phyloP scores from a whole-genome alignment of 768 basidiomycete genomes.

The Podaxis sp. region DNA sequence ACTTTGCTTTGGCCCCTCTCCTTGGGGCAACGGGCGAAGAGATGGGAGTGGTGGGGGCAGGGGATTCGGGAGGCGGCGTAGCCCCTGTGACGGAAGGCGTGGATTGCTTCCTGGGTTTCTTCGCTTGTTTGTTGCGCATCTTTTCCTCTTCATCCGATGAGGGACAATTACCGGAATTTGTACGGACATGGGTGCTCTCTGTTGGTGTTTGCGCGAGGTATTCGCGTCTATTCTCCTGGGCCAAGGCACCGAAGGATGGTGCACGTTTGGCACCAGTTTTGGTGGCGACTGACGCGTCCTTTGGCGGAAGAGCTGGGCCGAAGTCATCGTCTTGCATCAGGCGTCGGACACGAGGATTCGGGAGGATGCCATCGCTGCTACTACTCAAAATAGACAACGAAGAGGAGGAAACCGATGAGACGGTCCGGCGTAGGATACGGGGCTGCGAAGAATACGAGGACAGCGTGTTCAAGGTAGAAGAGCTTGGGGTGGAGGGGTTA shows the following conservation, averaged over 20 bases:
- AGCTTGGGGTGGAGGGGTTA: slow-evolving; percentile 62
- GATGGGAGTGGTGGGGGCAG: slow-evolving; percentile 19
- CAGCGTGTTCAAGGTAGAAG: slow-evolving; percentile 58
- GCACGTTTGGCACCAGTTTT: slow-evolving; percentile 50
- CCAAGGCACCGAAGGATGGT: slow-evolving; percentile 53
- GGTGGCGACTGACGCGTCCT: slow-evolving; percentile 25
- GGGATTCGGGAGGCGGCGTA: slow-evolving; percentile 16
- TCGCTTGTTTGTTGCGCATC: slow-evolving; percentile 53
- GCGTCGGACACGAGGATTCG: slow-evolving; percentile 52
- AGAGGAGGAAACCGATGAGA: slow-evolving; percentile 45
- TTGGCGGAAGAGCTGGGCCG: slow-evolving; percentile 31
- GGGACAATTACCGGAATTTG: slow-evolving; percentile 38
- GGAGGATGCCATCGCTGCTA: slow-evolving; percentile 33
- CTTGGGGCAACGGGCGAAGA: slow-evolving; percentile 20
- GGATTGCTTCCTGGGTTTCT: slow-evolving; percentile 52
- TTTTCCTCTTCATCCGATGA: slow-evolving; percentile 83
- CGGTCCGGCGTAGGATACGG: slow-evolving; percentile 41
- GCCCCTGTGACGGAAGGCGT: slow-evolving; percentile 15
- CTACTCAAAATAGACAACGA: slow-evolving; percentile 41
- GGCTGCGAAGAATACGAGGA: slow-evolving; percentile 40
- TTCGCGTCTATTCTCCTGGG: slow-evolving; percentile 28
- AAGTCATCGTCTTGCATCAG: slow-evolving; percentile 52
- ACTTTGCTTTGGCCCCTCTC: slow-evolving; percentile 19
- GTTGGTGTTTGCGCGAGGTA: slow-evolving; percentile 13
- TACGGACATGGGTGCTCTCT: slow-evolving; percentile 29